These are phyloP conservation scores for Didymosphaeria variabile DNA, from an alignment of 2,329 filamentous ascomycete genomes.

Conservation along the genomic window DNA sequence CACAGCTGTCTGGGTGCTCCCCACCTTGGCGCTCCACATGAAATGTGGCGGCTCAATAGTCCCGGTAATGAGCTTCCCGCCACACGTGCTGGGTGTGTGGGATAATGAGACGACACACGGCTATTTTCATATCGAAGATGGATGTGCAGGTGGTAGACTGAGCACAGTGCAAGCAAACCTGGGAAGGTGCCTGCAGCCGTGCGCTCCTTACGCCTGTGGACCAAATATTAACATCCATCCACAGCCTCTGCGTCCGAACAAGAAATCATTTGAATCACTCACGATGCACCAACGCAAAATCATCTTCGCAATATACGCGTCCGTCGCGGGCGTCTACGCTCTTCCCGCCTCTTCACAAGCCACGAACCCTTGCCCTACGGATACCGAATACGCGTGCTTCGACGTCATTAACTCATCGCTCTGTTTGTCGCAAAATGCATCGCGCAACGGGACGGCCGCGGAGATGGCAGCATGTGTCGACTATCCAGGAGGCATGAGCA, in stretches of 20 bases:
- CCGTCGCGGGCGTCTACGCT: conserved; percentile 3
- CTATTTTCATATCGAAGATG: conserved; percentile 8
- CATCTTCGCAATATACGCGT: conserved; percentile 2
- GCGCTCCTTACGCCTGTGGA: background rate
- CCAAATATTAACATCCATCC: background rate
- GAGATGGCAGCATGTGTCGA: conserved; percentile 23
- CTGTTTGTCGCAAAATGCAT: conserved; percentile 21
- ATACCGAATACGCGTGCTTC: conserved; percentile 26
- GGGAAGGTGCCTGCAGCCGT: conserved; percentile 4
- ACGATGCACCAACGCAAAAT: conserved; percentile 1
- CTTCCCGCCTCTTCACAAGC: conserved; percentile 13
- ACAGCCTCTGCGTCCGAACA: background rate
- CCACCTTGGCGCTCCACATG: conserved; percentile 13
- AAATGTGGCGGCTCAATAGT: conserved; percentile 6
- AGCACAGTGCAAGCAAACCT: conserved; percentile 3
- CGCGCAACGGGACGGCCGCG: conserved; percentile 18
- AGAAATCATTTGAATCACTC: background rate
- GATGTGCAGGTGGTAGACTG: background rate
- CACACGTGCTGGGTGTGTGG: conserved; percentile 1
- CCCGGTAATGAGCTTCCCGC: conserved; percentile 7
- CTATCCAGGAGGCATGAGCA: conserved; percentile 24
- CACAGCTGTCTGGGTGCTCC: background rate
- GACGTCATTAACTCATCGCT: conserved; percentile 28
- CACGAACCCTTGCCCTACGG: conserved; percentile 21
- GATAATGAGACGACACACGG: background rate